These are phyloP conservation scores for Tetrapisispora namnaoensis DNA, from an alignment of 805 yeast genomes.

Conservation along the genomic window DNA sequence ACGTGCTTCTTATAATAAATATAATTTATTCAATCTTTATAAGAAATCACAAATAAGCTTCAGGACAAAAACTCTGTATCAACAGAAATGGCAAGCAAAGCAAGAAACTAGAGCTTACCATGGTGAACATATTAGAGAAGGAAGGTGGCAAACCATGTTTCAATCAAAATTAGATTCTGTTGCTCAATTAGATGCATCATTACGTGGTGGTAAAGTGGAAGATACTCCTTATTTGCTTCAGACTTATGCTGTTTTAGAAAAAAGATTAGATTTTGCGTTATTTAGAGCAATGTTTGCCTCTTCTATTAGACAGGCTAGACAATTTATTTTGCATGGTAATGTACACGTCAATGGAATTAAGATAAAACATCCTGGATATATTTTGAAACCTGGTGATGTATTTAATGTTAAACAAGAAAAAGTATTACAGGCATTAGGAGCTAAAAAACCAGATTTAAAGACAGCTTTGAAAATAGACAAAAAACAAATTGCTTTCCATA, in stretches of 20 bases:
- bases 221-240: conserved; percentile 81
- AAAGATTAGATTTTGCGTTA: conserved; percentile 79
- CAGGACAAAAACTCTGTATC: conserved; percentile 62
- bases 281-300: conserved; percentile 92
- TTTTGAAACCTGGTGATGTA: conserved; percentile 74
- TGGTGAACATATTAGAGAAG: conserved; percentile 86
- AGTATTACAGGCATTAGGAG: conserved; percentile 78
- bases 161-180: conserved; percentile 66
- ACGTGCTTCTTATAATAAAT: conserved; percentile 86
- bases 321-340: conserved; percentile 68
- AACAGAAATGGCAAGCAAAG: conserved; percentile 87
- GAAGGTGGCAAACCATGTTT: conserved; percentile 67
- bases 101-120: conserved; percentile 90
- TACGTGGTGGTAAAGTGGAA: conserved; percentile 36
- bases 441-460: conserved; percentile 65
- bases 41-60: conserved; percentile 53
- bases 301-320: conserved; percentile 88
- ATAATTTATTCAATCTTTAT: conserved; percentile 79
- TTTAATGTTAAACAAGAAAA: conserved; percentile 79
- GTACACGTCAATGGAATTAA: conserved; percentile 79
- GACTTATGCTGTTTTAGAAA: conserved; percentile 80
- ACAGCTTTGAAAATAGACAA: conserved; percentile 62
- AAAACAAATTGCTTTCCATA: conserved; percentile 67
- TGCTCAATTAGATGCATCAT: conserved; percentile 77
- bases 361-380: conserved; percentile 70